Conservation (phyloP, 2,329 filamentous ascomycete species). For the Thermoascus crustaceus region DNA sequence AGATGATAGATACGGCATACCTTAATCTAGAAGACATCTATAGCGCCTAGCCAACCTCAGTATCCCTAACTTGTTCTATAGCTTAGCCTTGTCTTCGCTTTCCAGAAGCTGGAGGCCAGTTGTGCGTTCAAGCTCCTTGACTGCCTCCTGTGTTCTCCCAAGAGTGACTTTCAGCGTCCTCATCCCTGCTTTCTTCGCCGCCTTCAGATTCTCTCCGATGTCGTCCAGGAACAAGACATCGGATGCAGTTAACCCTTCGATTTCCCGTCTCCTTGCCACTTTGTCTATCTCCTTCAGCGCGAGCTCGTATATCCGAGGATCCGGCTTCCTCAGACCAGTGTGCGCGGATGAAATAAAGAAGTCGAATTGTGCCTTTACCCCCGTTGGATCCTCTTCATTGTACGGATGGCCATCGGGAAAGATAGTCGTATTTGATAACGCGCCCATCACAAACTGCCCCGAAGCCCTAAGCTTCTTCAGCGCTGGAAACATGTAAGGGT, state of each 20-base stretch:
- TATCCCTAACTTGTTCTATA: slow-evolving; percentile 16
- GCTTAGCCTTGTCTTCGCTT: slow-evolving; percentile 25
- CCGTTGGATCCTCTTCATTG: slow-evolving; percentile 48
- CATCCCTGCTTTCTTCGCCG: slow-evolving; percentile 65
- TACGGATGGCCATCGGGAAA: slow-evolving; percentile 70
- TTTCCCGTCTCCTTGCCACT: slow-evolving; percentile 50
- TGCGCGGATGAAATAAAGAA: slow-evolving; percentile 83
- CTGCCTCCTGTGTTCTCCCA: slow-evolving; percentile 70
- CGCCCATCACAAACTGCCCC: slow-evolving; percentile 64
- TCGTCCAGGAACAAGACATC: slow-evolving; percentile 88
- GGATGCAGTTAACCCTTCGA: slow-evolving; percentile 47
- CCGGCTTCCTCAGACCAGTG: slow-evolving; percentile 79
- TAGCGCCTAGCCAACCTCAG: not conserved
- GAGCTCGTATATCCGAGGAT: slow-evolving; percentile 69
- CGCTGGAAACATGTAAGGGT: slow-evolving; percentile 85
- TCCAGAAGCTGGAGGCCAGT: slow-evolving; percentile 54
- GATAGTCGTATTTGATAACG: slow-evolving; percentile 81
- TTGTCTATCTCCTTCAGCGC: slow-evolving; percentile 60
- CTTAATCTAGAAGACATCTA: too few relatives aligned
- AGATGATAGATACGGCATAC: too few relatives aligned
- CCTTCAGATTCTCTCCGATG: slow-evolving; percentile 87
- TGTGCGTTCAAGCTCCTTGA: slow-evolving; percentile 67
- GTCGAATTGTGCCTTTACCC: slow-evolving; percentile 65
- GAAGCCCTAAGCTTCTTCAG: slow-evolving; percentile 59
- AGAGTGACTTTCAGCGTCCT: slow-evolving; percentile 76